Conservation (phyloP, 2,329 filamentous ascomycete species). For the Grosmannia clavigera region DNA sequence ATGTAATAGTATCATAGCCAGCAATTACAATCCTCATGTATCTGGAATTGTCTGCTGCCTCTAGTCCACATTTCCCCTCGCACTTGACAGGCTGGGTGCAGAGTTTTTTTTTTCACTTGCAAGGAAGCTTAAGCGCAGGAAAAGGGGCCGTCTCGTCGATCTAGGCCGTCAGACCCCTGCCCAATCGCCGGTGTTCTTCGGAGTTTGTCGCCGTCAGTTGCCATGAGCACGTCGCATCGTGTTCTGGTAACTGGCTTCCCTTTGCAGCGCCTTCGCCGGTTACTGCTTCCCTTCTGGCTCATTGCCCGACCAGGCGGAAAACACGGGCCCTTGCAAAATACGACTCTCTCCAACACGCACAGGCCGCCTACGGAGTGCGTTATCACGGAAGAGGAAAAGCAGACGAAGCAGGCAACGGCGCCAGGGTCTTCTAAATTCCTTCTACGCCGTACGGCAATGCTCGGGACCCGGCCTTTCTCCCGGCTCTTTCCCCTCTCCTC, state of each 20-base stretch:
- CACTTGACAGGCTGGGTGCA: not conserved
- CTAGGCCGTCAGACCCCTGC: not conserved
- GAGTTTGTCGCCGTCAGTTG: not conserved
- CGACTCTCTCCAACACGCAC: not conserved
- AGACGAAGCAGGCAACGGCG: not conserved
- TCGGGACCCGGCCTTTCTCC: not conserved
- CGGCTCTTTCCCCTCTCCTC: not conserved
- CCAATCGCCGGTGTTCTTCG: not conserved
- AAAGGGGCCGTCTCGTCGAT: not conserved
- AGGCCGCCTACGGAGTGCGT: not conserved
- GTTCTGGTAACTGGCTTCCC: not conserved
- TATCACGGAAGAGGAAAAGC: not conserved
- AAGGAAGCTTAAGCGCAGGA: not conserved
- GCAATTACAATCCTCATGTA: not conserved
- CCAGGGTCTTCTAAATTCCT: not conserved
- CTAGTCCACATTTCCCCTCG: not conserved
- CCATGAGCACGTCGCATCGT: not conserved
- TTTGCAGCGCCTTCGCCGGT: not conserved
- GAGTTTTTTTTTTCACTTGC: not conserved
- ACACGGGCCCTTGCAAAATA: not conserved
- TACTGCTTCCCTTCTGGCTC: not conserved
- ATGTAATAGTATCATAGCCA: too few relatives aligned
- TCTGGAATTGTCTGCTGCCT: not conserved
- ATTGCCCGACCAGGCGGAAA: not conserved
- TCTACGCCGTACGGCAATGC: not conserved